Conservation (phyloP, 306 rosid species). For the Comarum palustre region DNA sequence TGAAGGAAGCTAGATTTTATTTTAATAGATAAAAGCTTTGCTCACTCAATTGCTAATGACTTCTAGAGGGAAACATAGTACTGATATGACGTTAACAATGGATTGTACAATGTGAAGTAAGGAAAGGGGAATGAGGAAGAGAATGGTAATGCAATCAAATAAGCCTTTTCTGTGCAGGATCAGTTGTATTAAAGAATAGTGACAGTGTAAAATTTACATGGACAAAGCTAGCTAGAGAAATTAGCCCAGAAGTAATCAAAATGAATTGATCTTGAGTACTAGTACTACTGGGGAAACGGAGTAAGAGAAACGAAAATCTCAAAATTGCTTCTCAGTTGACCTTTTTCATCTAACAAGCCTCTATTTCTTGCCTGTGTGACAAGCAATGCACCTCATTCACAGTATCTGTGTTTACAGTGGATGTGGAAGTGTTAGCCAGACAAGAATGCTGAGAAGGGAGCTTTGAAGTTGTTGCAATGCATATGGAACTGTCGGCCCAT, state of each 20-base stretch:
- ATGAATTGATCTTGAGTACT: slow-evolving; percentile 2
- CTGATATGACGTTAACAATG: neutral
- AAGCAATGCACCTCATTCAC: neutral
- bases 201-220: slow-evolving; percentile 1
- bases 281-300: neutral
- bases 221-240: neutral
- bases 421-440: neutral
- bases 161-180: neutral
- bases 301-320: neutral
- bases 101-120: neutral
- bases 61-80: neutral
- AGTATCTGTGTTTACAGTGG: neutral
- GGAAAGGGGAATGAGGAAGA: slow-evolving; percentile 1
- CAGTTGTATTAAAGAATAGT: neutral
- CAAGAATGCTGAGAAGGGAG: neutral
- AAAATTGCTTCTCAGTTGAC: slow-evolving; percentile 6
- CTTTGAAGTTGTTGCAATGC: neutral
- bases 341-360: neutral
- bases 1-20: neutral
- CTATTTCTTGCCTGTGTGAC: neutral
- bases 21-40: neutral
- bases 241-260: slow-evolving; percentile 12
- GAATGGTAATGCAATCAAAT: neutral
- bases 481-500: neutral
- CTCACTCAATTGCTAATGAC: neutral